Conservation (phyloP, 768 basidiomycete genomes). For the Tubosaeta sp. region DNA sequence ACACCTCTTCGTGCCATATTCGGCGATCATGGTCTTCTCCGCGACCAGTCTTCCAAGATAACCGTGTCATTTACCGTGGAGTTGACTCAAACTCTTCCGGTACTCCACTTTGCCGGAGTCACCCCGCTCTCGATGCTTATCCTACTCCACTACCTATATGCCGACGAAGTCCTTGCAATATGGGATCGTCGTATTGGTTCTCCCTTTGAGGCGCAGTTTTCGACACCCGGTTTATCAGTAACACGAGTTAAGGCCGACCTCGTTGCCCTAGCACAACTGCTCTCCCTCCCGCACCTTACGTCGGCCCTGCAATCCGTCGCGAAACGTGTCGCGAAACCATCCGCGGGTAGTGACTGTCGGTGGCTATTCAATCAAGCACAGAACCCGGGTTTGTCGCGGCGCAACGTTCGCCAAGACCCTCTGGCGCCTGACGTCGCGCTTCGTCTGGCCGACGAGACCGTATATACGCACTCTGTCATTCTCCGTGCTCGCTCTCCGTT, state of each 20-base stretch:
- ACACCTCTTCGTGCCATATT: slow-evolving; percentile 43
- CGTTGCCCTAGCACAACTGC: slow-evolving; percentile 46
- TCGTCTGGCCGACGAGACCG: slow-evolving; percentile 58
- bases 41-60: slow-evolving; percentile 29
- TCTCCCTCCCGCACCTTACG: slow-evolving; percentile 54
- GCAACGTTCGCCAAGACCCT: slow-evolving; percentile 19
- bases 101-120: slow-evolving; percentile 44
- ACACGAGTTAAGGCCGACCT: slow-evolving; percentile 61
- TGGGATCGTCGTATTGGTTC: slow-evolving; percentile 74
- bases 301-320: slow-evolving; percentile 55
- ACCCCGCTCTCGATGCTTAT: slow-evolving; percentile 68
- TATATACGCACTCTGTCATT: slow-evolving; percentile 66
- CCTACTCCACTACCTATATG: slow-evolving; percentile 81
- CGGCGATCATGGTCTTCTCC: slow-evolving; percentile 25
- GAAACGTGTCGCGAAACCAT: slow-evolving; percentile 49
- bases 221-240: slow-evolving; percentile 38
- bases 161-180: slow-evolving; percentile 74
- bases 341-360: slow-evolving; percentile 48
- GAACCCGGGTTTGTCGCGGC: background rate
- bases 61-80: slow-evolving; percentile 25
- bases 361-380: slow-evolving; percentile 41
- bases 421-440: slow-evolving; percentile 67
- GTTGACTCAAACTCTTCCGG: background rate
- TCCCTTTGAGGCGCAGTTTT: slow-evolving; percentile 39
- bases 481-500: slow-evolving; percentile 82